Conservation (phyloP, 192 early-diverging fungal genomes). For the Anaeromyces robustus region DNA sequence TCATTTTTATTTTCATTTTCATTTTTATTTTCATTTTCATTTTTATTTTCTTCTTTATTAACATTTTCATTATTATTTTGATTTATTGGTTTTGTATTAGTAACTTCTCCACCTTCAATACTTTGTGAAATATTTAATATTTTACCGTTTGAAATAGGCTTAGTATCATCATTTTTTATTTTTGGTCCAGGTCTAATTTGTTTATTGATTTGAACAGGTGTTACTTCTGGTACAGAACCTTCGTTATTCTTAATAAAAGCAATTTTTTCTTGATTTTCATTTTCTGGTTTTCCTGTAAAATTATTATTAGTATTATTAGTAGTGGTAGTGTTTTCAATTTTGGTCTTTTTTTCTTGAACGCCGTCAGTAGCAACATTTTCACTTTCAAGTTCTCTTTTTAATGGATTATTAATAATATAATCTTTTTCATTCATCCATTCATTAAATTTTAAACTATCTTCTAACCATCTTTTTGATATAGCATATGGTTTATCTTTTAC, state of each 20-base stretch:
- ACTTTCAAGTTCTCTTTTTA: constrained; percentile 15
- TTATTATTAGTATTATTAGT: background rate
- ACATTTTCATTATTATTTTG: too few species aligned
- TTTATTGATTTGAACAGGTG: background rate
- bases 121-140: background rate
- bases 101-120: background rate
- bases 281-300: background rate
- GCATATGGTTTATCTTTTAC: constrained; percentile 53
- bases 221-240: background rate
- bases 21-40: too few species aligned
- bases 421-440: constrained; percentile 84
- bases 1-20: too few species aligned
- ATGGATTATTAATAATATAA: constrained; percentile 17
- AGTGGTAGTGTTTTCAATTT: background rate
- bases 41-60: too few species aligned
- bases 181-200: background rate
- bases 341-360: background rate
- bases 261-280: background rate
- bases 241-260: background rate
- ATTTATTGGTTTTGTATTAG: background rate
- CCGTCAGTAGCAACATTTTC: constrained; percentile 1
- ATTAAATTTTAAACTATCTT: constrained; percentile 53
- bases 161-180: background rate
- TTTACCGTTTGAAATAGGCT: background rate
- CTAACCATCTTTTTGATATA: constrained; percentile 53